Conservation (phyloP, 495 filamentous ascomycete genomes). For the Melanomma pulvis-pyrius region DNA sequence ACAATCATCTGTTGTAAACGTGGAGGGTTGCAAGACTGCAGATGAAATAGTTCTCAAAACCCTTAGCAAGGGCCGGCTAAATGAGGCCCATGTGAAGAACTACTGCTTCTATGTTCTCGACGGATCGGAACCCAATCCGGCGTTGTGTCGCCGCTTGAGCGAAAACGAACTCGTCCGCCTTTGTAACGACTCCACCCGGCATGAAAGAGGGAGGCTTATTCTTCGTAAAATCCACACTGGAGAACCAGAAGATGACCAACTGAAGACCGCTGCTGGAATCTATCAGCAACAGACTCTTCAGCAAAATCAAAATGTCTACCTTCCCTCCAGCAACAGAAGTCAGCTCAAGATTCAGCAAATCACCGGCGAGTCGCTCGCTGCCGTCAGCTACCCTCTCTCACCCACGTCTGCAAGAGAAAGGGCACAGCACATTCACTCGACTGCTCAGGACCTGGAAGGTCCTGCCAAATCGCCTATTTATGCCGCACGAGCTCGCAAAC, state of each 20-base stretch:
- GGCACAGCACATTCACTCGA: slow-evolving; percentile 64
- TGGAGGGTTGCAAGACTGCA: slow-evolving; percentile 82
- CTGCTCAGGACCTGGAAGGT: slow-evolving; percentile 61
- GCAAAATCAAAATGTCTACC: slow-evolving; percentile 63
- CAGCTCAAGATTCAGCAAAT: slow-evolving; percentile 80
- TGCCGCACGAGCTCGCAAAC: slow-evolving; percentile 58
- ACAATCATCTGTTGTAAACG: slow-evolving; percentile 85
- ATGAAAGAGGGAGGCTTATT: slow-evolving; percentile 87
- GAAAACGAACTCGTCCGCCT: slow-evolving; percentile 88
- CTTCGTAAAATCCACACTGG: slow-evolving; percentile 84
- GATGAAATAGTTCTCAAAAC: slow-evolving; percentile 89
- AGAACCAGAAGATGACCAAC: slow-evolving; percentile 78
- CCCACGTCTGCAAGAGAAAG: slow-evolving; percentile 63
- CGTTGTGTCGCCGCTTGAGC: slow-evolving; percentile 72
- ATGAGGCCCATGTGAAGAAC: slow-evolving; percentile 50
- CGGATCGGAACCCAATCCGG: slow-evolving; percentile 78
- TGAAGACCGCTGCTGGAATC: slow-evolving; percentile 79
- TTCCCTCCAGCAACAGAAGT: slow-evolving; percentile 67
- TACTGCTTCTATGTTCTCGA: slow-evolving; percentile 62
- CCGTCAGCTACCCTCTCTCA: slow-evolving; percentile 79
- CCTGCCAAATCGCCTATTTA: slow-evolving; percentile 52
- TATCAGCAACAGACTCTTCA: slow-evolving; percentile 78
- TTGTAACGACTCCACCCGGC: slow-evolving; percentile 69
- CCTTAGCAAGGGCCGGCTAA: slow-evolving; percentile 71
- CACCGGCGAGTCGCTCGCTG: slow-evolving; percentile 80